Evolutionary conservation across 2,329 filamentous ascomycete species (phyloP).

Genomic region (Tolypocladium ovalisporum): DNA sequence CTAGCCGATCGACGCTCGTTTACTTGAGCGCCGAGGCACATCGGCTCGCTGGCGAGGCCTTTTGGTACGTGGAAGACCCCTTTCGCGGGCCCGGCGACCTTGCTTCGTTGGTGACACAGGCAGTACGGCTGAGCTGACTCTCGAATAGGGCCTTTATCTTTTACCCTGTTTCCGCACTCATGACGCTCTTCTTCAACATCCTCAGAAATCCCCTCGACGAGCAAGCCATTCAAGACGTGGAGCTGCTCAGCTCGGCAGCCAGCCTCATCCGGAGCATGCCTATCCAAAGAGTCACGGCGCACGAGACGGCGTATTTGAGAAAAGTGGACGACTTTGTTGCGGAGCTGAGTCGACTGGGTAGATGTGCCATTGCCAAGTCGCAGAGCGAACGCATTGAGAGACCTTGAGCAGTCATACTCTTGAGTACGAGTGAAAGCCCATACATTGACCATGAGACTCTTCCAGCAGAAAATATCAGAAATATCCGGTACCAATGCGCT

Average conservation of each 20-base stretch:
- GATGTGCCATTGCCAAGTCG: conserved; percentile 28
- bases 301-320: conserved; percentile 28
- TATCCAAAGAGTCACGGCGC: conserved; percentile 12
- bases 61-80: conserved; percentile 28
- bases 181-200: conserved; percentile 44
- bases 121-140: not conserved
- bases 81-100: not conserved
- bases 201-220: conserved; percentile 34
- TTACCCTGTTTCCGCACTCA: conserved; percentile 43
- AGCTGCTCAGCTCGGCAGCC: conserved; percentile 29
- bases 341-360: conserved; percentile 31
- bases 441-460: conserved; percentile 17
- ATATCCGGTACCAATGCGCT: conserved; percentile 31
- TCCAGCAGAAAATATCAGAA: conserved; percentile 24
- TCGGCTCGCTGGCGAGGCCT: conserved; percentile 32
- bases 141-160: conserved; percentile 38
- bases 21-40: conserved; percentile 32
- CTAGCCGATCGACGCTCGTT: conserved; percentile 41
- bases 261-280: conserved; percentile 31
- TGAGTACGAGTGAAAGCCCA: conserved; percentile 40
- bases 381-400: not conserved
- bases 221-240: conserved; percentile 31
- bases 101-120: not conserved
- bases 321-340: conserved; percentile 30
- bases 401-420: too few relatives aligned